phyloP scores from a whole-genome alignment of 2,329 filamentous ascomycete genomes.

The Beauveria australis region DNA sequence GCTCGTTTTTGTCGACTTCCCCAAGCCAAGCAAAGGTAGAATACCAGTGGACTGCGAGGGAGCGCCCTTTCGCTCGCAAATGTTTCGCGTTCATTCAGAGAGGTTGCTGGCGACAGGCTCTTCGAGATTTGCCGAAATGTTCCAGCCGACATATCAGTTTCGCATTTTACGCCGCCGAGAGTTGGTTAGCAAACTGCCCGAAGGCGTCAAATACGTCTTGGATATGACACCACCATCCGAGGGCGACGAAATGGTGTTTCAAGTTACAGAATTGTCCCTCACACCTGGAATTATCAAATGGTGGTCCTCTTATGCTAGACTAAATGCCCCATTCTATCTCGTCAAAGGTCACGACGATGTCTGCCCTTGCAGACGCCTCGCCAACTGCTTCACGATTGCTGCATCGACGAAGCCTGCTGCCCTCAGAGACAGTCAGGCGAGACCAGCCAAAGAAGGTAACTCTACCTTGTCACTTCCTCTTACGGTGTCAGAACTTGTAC shows the following conservation, averaged over 20 bases:
- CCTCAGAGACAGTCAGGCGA: background rate
- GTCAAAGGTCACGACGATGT: slow-evolving; percentile 36
- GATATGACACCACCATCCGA: slow-evolving; percentile 55
- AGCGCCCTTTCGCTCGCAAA: slow-evolving; percentile 24
- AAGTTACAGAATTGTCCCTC: slow-evolving; percentile 50
- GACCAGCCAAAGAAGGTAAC: too few species aligned
- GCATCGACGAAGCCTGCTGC: background rate
- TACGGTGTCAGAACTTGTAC: background rate
- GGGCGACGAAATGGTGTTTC: slow-evolving; percentile 54
- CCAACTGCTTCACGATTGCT: background rate
- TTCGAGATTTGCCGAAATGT: slow-evolving; percentile 35
- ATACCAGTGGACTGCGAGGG: slow-evolving; percentile 27
- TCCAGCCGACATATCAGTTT: slow-evolving; percentile 34
- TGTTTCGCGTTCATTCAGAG: slow-evolving; percentile 36
- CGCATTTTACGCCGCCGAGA: slow-evolving; percentile 30
- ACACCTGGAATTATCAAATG: slow-evolving; percentile 47
- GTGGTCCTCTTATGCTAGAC: slow-evolving; percentile 35
- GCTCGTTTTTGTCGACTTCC: slow-evolving; percentile 35
- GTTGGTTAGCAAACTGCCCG: slow-evolving; percentile 25
- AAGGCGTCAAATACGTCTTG: slow-evolving; percentile 48
- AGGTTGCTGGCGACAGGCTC: slow-evolving; percentile 40
- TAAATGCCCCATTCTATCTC: slow-evolving; percentile 20
- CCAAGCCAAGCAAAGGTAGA: slow-evolving; percentile 15
- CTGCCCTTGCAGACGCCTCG: slow-evolving; percentile 22
- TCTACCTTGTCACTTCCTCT: background rate